phyloP scores from a whole-genome alignment of 768 basidiomycete species.

The Psilocybe tampanensis region DNA sequence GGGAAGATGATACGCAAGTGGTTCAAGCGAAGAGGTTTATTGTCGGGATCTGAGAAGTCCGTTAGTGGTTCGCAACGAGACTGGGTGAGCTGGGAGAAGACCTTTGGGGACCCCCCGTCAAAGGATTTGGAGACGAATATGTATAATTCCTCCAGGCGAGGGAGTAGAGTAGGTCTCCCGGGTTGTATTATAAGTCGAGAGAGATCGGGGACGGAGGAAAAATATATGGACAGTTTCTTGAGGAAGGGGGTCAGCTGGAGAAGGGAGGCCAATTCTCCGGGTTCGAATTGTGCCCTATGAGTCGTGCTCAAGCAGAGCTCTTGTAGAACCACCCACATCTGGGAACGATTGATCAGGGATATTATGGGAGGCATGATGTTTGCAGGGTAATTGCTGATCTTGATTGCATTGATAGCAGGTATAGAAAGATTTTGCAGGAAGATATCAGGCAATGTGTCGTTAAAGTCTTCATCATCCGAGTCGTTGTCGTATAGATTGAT shows the following conservation, averaged over 20 bases:
- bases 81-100: slow-evolving; percentile 1
- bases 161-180: neutral
- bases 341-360: slow-evolving; percentile 9
- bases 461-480: slow-evolving; percentile 2
- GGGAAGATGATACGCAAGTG: slow-evolving; percentile 11
- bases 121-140: slow-evolving; percentile 7
- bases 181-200: neutral
- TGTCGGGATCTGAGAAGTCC: too few species aligned
- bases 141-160: slow-evolving; percentile 7
- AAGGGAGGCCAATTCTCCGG: slow-evolving; percentile 8
- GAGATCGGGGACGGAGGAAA: slow-evolving; percentile 7
- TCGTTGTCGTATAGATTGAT: slow-evolving; percentile 1
- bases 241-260: slow-evolving; percentile 6
- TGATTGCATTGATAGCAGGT: slow-evolving; percentile 4
- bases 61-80: slow-evolving; percentile 14
- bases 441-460: slow-evolving; percentile 1
- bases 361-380: slow-evolving; percentile 7
- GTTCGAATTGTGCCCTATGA: neutral
- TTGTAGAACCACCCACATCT: neutral
- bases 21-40: neutral
- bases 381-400: slow-evolving; percentile 12
- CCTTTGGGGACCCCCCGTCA: neutral
- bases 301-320: slow-evolving; percentile 8
- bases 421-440: slow-evolving; percentile 5
- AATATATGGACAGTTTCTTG: slow-evolving; percentile 6